Evolutionary conservation across 2,329 filamentous ascomycete genomes (phyloP), one percentile per base, ranked within the genome.

Genomic region (Botryosphaeria dothidea): DNA sequence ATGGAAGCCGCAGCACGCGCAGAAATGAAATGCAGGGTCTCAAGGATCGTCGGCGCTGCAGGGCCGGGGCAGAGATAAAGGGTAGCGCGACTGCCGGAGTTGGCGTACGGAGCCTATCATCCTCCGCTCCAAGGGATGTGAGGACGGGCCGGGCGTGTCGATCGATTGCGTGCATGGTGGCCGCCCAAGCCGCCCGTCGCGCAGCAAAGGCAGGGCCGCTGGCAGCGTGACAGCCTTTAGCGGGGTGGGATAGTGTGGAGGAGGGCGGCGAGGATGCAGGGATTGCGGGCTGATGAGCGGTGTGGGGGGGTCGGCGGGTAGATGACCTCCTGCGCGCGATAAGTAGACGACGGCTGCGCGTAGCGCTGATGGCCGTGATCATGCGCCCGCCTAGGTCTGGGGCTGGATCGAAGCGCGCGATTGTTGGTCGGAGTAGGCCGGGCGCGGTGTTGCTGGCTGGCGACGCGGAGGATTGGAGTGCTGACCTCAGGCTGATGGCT

Each of bases 131-230:
- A 54, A 45, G 34, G 27, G 60, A 52, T 52, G 45, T 38, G 45
- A 43, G 46, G 48, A 31, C 34, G 46, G 60, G 46, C 31, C 58
- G 43, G 29, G 45, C 25, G 31, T 29, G 34, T 29, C 46, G 46
- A 43, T 51, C 48, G 34, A 63, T 63, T 29, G 61, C 61, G 61
- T 63, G 61, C 62, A 62, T 62, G 43, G 45, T 41, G 58, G 45
- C 58, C 45, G 45, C 58, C 45, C 29, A 49, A 64, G 51, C 62
- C 62, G 62, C 62, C 41, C 51, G 62, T 64, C 51, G 62, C 62
- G 62, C 62, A 64, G 52, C 49, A 56, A 34, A 49, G 29, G 31
- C 31, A 62, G 46, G 60, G 51, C 62, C 43, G 38, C 4, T 41
- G 19, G 36, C 34, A 41, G 62, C 51, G 51, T 62, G 58, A 62